These are phyloP conservation scores for Gigaspora rosea DNA, from an alignment of 192 early-diverging fungal species.

Conservation along the genomic window DNA sequence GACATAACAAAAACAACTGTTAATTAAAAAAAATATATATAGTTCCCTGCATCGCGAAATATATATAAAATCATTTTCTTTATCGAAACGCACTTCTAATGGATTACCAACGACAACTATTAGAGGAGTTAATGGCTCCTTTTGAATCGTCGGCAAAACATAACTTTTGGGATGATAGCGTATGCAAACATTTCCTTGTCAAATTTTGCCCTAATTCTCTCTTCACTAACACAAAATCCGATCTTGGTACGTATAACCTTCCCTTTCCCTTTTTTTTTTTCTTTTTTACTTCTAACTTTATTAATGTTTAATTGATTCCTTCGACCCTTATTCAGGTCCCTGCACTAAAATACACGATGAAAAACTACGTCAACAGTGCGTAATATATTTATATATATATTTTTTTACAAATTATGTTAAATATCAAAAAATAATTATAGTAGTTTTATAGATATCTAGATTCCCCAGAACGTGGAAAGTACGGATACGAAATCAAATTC, in stretches of 20 bases:
- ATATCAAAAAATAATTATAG: no score
- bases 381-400: slow-evolving; percentile 28
- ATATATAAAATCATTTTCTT: no score
- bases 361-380: slow-evolving; percentile 62
- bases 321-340: slow-evolving; percentile 31
- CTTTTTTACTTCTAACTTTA: slow-evolving; percentile 8
- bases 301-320: neutral
- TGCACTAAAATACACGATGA: slow-evolving; percentile 86
- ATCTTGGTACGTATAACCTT: slow-evolving; percentile 56
- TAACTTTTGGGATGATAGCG: slow-evolving; percentile 36
- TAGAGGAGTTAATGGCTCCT: slow-evolving; percentile 26
- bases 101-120: slow-evolving; percentile 31
- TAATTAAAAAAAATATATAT: no score
- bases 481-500: slow-evolving; percentile 77
- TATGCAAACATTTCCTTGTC: slow-evolving; percentile 81
- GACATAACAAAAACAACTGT: no score
- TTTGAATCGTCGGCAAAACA: slow-evolving; percentile 22
- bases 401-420: no score
- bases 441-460: slow-evolving; percentile 66
- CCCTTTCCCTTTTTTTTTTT: neutral
- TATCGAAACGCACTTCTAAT: no score
- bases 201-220: slow-evolving; percentile 78
- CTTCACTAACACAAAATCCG: slow-evolving; percentile 89
- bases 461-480: slow-evolving; percentile 62
- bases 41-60: no score